These are phyloP conservation scores for Zopfia rhizophila DNA, from an alignment of 2,329 filamentous ascomycete genomes.

Conservation along the genomic window DNA sequence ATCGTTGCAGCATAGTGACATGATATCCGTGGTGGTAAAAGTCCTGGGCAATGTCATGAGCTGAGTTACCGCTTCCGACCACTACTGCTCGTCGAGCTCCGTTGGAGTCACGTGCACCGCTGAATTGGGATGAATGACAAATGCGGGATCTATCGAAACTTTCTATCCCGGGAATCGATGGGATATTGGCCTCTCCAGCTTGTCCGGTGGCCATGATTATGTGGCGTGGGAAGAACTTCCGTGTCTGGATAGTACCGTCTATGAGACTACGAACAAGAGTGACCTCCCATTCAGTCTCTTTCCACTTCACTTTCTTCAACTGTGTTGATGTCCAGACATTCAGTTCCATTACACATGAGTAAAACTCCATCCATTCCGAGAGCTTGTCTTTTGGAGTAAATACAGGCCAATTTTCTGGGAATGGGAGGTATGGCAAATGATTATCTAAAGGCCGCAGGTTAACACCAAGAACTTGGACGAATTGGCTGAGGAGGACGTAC, in stretches of 20 bases:
- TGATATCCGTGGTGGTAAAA: constrained; percentile 1
- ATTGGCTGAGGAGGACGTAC: too few relatives aligned
- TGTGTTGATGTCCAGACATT: not conserved
- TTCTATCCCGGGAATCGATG: not conserved
- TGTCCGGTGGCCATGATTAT: constrained; percentile 1
- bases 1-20: constrained; percentile 1
- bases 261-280: not conserved
- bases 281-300: not conserved
- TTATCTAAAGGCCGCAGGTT: not conserved
- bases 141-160: not conserved
- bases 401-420: not conserved
- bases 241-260: not conserved
- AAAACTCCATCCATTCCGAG: not conserved
- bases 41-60: constrained; percentile 4
- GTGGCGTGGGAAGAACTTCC: not conserved
- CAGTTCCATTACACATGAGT: not conserved
- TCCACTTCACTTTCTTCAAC: not conserved
- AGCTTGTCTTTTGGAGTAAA: constrained; percentile 1
- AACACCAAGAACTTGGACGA: not conserved
- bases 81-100: not conserved
- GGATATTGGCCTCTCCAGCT: not conserved
- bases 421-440: not conserved
- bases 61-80: not conserved
- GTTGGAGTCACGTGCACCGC: not conserved
- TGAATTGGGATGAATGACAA: not conserved